Evolutionary conservation across 75 land plant genomes (phyloP), one percentile per base, ranked within the genome.

Genomic region (Isoetes taiwanensis): DNA sequence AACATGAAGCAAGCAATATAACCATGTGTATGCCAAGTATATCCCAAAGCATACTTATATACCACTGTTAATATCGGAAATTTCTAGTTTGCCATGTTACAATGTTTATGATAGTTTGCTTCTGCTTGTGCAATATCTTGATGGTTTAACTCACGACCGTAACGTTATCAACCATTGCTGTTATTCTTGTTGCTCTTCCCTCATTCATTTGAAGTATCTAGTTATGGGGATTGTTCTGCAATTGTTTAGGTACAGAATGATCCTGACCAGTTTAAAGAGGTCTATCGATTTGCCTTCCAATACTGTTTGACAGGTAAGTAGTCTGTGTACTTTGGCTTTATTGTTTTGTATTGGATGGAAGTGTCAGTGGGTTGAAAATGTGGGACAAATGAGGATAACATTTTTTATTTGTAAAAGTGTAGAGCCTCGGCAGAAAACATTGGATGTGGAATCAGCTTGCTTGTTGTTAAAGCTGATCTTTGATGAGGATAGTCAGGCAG

Each of bases 301-400:
- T 88, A 88, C 54, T 81, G 90, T 31, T 57, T 94, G 24, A 94
- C 99, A 76, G 98, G 98, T 93, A 74, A 14, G 39, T 14, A 37
- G 14, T 14, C 39, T 37, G 12, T 37, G 39, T 9, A 14, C 14
- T 37, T 37, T 37, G 39, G 39, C 39, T 37, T 37, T 10, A 14
- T 14, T 37, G 14, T 9, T 10, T 14, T 37, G 39, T 14, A 37
- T 37, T 10, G 12, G 39, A 37, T 14, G 39, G 12, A 37, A 14
- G 14, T 14, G 39, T 9, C 39, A 10, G 39, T n/a, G n/a, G n/a
- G n/a, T n/a, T n/a, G n/a, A n/a, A n/a, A n/a, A n/a, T n/a, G n/a
- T n/a, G n/a, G n/a, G n/a, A n/a, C n/a, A n/a, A n/a, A n/a, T n/a
- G n/a, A n/a, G n/a, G n/a, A n/a, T 52, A 8, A 0, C 48, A 34